Evolutionary conservation across 2,329 filamentous ascomycete genomes (phyloP).

Genomic region (Ceratocystiopsis sp.): DNA sequence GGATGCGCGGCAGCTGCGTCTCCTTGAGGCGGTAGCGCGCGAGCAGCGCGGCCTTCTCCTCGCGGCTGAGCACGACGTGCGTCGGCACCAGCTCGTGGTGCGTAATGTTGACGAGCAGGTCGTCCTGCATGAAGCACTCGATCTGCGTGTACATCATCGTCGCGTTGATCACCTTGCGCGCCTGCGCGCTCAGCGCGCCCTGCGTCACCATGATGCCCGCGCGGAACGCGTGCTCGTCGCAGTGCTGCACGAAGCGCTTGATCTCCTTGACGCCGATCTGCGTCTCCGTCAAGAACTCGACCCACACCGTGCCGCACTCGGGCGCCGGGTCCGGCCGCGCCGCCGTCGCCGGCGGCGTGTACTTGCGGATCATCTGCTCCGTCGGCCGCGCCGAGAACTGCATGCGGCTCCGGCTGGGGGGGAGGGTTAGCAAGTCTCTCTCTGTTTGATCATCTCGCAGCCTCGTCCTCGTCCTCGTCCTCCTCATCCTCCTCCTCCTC

Average conservation of each 20-base stretch:
- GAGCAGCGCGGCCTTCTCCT: conserved; percentile 75
- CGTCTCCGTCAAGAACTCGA: conserved; percentile 72
- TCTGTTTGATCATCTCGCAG: no score
- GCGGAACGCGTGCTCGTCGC: conserved; percentile 64
- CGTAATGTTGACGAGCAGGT: conserved; percentile 94
- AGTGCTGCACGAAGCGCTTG: conserved; percentile 71
- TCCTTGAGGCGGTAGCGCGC: conserved; percentile 91
- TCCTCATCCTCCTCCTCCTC: no score
- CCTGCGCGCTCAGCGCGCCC: conserved; percentile 67
- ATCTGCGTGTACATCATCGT: conserved; percentile 63
- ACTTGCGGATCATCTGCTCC: conserved; percentile 68
- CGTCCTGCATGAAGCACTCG: conserved; percentile 91
- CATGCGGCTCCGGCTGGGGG: conserved; percentile 59
- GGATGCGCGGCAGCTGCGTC: conserved; percentile 85
- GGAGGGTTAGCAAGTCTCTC: neutral
- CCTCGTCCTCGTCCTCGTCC: no score
- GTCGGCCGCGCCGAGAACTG: conserved; percentile 78
- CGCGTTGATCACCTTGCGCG: conserved; percentile 69
- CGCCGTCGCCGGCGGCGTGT: conserved; percentile 54
- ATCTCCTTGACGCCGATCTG: conserved; percentile 83
- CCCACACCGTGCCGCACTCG: conserved; percentile 75
- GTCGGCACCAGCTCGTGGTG: conserved; percentile 92
- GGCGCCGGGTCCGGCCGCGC: conserved; percentile 52
- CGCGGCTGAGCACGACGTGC: conserved; percentile 74
- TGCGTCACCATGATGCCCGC: conserved; percentile 83